phyloP scores from a whole-genome alignment of 1,284 basidiomycete genomes.

The Taiwanofungus camphoratus region DNA sequence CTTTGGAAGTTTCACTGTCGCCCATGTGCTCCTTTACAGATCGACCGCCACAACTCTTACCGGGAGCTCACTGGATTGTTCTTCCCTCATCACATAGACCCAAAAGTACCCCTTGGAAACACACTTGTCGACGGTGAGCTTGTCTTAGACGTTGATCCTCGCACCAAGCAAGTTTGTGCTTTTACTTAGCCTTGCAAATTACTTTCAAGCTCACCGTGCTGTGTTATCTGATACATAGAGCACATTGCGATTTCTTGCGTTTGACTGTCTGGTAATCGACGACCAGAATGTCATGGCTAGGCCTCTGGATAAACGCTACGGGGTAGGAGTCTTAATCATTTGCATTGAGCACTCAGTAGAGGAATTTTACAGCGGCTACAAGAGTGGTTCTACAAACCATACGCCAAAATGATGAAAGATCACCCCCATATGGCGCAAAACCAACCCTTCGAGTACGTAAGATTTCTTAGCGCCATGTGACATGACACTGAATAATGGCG shows the following conservation, averaged over 20 bases:
- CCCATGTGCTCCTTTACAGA: slow-evolving; percentile 41
- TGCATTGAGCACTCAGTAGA: slow-evolving; percentile 8
- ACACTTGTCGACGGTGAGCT: slow-evolving; percentile 94
- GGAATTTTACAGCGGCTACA: slow-evolving; percentile 62
- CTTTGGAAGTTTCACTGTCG: slow-evolving; percentile 1
- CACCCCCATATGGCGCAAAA: slow-evolving; percentile 58
- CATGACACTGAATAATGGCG: slow-evolving; percentile 6
- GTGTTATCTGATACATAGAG: slow-evolving; percentile 41
- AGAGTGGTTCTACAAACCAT: slow-evolving; percentile 81
- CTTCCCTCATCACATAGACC: slow-evolving; percentile 84
- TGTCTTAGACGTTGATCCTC: slow-evolving; percentile 84
- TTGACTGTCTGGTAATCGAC: slow-evolving; percentile 90
- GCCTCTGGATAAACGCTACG: slow-evolving; percentile 84
- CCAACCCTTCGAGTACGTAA: slow-evolving; percentile 86
- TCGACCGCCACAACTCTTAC: slow-evolving; percentile 93
- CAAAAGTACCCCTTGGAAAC: slow-evolving; percentile 59
- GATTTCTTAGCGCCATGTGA: no score
- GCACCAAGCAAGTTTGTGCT: slow-evolving; percentile 52
- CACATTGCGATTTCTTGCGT: slow-evolving; percentile 79
- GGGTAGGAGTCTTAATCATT: slow-evolving; percentile 45
- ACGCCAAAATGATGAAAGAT: slow-evolving; percentile 63
- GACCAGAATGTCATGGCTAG: slow-evolving; percentile 83
- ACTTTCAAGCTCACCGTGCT: slow-evolving; percentile 10
- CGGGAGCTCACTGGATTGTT: slow-evolving; percentile 69
- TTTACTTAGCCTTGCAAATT: slow-evolving; percentile 3